A percentile compares a stretch with the other conserved stretches of the same genome.
These are phyloP conservation scores for Effrenium voratum DNA, from an alignment of 73 alveolate species.

Conservation along the genomic window DNA sequence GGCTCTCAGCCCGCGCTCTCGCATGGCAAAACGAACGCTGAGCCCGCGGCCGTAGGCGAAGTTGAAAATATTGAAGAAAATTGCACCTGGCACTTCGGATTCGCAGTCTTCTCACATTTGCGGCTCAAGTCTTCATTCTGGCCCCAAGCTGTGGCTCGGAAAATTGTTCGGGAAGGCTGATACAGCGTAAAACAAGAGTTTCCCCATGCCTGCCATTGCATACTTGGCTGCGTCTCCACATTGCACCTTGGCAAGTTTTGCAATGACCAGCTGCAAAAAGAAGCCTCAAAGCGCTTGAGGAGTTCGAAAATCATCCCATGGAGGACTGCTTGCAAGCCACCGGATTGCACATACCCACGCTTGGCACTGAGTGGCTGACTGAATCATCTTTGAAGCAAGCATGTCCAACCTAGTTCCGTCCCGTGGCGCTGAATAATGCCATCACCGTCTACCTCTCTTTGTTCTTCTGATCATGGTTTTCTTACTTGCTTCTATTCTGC, in stretches of 20 bases:
- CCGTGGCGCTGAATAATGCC: background rate
- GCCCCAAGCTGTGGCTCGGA: background rate
- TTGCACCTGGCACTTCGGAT: background rate
- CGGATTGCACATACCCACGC: background rate
- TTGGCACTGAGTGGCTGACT: background rate
- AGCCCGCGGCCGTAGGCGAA: conserved; percentile 17
- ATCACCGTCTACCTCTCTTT: too few relatives aligned
- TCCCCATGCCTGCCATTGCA: conserved; percentile 39
- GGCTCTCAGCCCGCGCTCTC: background rate
- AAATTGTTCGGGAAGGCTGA: background rate
- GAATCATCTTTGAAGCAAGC: conserved; percentile 30
- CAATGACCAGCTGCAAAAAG: background rate
- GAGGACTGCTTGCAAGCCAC: background rate
- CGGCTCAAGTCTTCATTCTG: background rate
- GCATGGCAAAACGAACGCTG: too few relatives aligned
- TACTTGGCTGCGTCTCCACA: conserved; percentile 16
- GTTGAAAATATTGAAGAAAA: conserved; percentile 46
- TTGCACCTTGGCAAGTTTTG: background rate
- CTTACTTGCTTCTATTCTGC: too few relatives aligned
- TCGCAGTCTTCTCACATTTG: background rate
- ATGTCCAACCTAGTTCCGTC: conserved; percentile 18
- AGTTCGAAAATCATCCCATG: too few relatives aligned
- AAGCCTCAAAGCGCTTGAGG: too few relatives aligned
- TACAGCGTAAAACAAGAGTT: background rate
- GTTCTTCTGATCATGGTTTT: too few relatives aligned